Base-by-base conservation (phyloP, 225 moss, liverwort and hornwort species). In the Polytrichum commune region DNA sequence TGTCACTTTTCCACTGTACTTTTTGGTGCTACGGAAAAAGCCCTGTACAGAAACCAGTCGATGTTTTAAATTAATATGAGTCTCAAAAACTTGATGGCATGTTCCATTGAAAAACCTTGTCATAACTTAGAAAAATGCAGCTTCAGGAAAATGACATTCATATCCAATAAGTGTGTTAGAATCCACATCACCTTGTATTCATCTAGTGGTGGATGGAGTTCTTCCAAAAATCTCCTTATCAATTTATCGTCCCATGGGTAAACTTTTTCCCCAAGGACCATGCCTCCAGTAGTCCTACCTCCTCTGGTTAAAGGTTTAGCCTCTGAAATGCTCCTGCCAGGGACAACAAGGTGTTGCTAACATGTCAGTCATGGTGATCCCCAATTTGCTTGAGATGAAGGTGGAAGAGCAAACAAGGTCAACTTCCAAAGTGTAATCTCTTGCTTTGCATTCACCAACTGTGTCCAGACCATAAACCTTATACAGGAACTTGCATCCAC, bases 211-310 rank as follows among this genome's bases (percentile, higher is more conserved):
- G 90, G 86, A 24, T 81, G 77, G 26, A 93, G 75, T 25, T 76
- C 73, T 65, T 67, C 69, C 64, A 99, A 91, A 73, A 95, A 89
- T 65, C 60, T 75, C 65, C 78, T 72, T 28, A 84, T 72, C 67
- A 86, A 71, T 20, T 68, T 83, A 78, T 87, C 87, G 65, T 90
- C 91, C 98, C 98, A 99, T 5, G 98, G 98, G 86, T 91, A 80
- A 25, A 93, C 77, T 55, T 77, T 61, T 55, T 62, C 46, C 1
- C 13, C 4, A 13, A 46, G 62, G 10, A 38, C 19, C 23, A 18
- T 60, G 64, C 74, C 61, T 79, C 69, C 85, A 25, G 85, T 77
- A 75, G 82, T 77, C 24, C 62, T 74, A 54, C 73, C 71, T 73
- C 81, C 79, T 6, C 73, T 74, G 33, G 71, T 69, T 28, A 79